Base-by-base conservation (phyloP, 108 stramenopile genomes). In the Pseudonitzschia pungens region DNA sequence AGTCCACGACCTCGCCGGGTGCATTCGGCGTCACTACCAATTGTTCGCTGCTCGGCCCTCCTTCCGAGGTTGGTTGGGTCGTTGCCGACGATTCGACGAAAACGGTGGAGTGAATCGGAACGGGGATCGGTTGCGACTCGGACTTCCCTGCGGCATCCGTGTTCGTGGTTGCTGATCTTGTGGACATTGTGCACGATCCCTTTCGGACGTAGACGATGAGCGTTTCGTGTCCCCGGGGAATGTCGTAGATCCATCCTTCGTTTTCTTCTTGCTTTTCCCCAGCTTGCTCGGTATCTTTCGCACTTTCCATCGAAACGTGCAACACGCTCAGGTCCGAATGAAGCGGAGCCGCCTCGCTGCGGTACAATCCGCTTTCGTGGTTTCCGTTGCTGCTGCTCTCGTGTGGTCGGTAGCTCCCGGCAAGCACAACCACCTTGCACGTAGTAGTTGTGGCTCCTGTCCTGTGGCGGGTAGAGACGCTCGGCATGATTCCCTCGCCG, bases 131-230 rank as follows among this genome's bases (percentile, higher is more conserved):
- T 57, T 0, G 14, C 26, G 56, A 31, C 57, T 14, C 24, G 20
- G 31, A 8, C 57, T 9, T 26, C 57, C 15, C 10, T 5, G 29
- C 20, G 24, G 29, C 10, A 8, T 26, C 31, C 15, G n/a, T 44
- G 26, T 48, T 56, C 3, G 48, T 62, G 44, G 14, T 42, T 9
- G 8, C 44, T 28, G 27, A 18, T 48, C 22, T 50, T 28, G 40
- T 24, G 18, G 18, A 26, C 65, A 75, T 57, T 0, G 26, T 57
- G 28, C 74, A 79, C 12, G 86, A 83, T 41, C 90, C 90, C 26
- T 78, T 68, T 22, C 87, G 83, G 32, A 88, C 58, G 70, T 94
- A 94, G 14, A 90, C 64, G 41, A 94, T 74, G 1, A 72, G 81
- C n/a, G 92, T 94, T 43, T 83, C 77, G 56, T 59, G 67, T 51